Evolutionary conservation across 179 eudicot species (phyloP).

Genomic region (Heliamphora pulchella): DNA sequence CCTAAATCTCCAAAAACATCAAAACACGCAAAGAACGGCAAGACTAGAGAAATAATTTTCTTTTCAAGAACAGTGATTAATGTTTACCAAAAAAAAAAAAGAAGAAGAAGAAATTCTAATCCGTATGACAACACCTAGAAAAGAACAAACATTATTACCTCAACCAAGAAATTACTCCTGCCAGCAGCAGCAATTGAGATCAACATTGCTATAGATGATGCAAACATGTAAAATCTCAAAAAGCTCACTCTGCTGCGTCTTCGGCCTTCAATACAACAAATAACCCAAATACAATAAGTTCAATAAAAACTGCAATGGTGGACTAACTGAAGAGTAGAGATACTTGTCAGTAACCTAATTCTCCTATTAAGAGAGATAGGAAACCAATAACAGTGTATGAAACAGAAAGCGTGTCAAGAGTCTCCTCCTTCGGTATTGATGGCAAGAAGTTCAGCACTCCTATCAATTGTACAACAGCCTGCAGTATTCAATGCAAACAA

Average conservation of each 20-base stretch:
- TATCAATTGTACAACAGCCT: conserved; percentile 42
- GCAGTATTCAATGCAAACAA: conserved; percentile 12
- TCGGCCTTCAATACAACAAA: conserved; percentile 41
- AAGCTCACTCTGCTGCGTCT: conserved; percentile 49
- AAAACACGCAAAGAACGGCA: background rate
- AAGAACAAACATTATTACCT: conserved; percentile 34
- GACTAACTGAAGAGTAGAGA: conserved; percentile 6
- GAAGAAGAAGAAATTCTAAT: background rate
- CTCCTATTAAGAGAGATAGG: conserved; percentile 55
- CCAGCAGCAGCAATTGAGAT: conserved; percentile 33
- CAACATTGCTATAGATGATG: conserved; percentile 42
- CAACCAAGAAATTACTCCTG: conserved; percentile 27
- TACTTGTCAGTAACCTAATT: conserved; percentile 43
- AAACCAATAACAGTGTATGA: conserved; percentile 33
- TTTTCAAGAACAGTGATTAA: background rate
- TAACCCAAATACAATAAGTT: conserved; percentile 6
- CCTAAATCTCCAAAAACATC: background rate
- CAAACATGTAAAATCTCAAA: conserved; percentile 54
- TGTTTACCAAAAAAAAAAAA: background rate
- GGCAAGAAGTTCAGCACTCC: conserved; percentile 29
- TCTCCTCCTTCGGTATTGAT: conserved; percentile 32
- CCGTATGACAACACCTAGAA: background rate
- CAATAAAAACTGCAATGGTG: background rate
- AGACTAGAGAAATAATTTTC: background rate
- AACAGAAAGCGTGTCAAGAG: conserved; percentile 29